phyloP scores from a whole-genome alignment of 169 alveolate species.

The Toxoplasma gondii region DNA sequence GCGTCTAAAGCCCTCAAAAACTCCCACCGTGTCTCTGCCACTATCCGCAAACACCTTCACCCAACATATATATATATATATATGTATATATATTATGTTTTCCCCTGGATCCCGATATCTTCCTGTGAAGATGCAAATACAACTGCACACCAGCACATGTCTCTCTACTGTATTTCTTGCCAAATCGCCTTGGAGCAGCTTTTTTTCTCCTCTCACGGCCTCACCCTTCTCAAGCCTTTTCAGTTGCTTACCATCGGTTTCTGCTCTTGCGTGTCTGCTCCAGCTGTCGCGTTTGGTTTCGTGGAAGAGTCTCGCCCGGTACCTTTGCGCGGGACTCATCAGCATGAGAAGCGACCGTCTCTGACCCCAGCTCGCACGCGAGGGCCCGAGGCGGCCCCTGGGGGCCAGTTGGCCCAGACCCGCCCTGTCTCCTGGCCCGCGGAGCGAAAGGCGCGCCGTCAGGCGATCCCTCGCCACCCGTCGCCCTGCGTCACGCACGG shows the following conservation, averaged over 20 bases:
- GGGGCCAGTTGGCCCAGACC: no score
- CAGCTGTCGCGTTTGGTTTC: constrained; percentile 6
- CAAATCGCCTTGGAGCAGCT: no score
- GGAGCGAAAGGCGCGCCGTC: neutral
- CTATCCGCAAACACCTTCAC: no score
- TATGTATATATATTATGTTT: no score
- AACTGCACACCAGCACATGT: no score
- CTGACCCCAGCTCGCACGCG: neutral
- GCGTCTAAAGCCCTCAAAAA: neutral
- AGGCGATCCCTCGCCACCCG: neutral
- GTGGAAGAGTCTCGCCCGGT: neutral
- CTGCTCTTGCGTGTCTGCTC: neutral
- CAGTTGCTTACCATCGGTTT: neutral
- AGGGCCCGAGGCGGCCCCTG: no score
- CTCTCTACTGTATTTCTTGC: no score
- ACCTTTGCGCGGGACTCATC: neutral
- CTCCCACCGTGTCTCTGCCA: no score
- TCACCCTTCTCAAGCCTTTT: neutral
- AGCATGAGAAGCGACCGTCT: neutral
- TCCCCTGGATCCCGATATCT: no score
- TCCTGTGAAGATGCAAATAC: no score
- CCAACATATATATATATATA: no score
- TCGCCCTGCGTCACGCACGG: neutral
- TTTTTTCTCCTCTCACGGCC: neutral
- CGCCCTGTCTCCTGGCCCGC: neutral